Conservation (phyloP, 106 monocot species). For the Xerophyta viscosa region DNA sequence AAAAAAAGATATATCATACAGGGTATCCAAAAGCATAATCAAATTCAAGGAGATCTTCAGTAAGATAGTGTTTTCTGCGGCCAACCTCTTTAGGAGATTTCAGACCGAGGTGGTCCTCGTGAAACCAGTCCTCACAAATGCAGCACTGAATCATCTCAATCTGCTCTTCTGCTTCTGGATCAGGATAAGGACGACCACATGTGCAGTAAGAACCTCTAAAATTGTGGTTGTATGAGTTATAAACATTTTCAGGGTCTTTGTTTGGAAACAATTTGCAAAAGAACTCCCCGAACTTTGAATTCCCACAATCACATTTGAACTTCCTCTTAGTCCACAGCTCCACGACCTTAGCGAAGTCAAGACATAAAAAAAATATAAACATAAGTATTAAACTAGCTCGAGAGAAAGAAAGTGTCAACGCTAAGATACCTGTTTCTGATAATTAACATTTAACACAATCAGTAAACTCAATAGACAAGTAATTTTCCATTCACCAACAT, state of each 20-base stretch:
- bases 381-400: too few species aligned
- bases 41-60: too few species aligned
- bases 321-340: conserved; percentile 99
- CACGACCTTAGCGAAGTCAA: conserved; percentile 47
- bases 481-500: too few species aligned
- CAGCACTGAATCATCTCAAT: conserved; percentile 96
- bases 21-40: too few species aligned
- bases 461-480: too few species aligned
- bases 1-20: too few species aligned
- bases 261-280: conserved; percentile 65
- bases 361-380: not conserved
- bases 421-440: too few species aligned
- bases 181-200: conserved; percentile 85
- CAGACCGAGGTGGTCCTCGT: conserved; percentile 89
- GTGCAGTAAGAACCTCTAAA: conserved; percentile 88
- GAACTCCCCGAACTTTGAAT: conserved; percentile 74
- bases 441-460: too few species aligned
- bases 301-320: conserved; percentile 94
- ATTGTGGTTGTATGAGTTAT: conserved; percentile 88
- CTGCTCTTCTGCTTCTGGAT: conserved; percentile 76
- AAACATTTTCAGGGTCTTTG: conserved; percentile 62
- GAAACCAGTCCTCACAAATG: conserved; percentile 99
- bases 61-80: too few species aligned
- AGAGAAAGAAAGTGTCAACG: not conserved
- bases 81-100: conserved; percentile 51